A percentile compares a stretch with the other conserved stretches of the same genome.
These are phyloP conservation scores for Lipomyces orientalis DNA, from an alignment of 805 yeast species.

Conservation along the genomic window DNA sequence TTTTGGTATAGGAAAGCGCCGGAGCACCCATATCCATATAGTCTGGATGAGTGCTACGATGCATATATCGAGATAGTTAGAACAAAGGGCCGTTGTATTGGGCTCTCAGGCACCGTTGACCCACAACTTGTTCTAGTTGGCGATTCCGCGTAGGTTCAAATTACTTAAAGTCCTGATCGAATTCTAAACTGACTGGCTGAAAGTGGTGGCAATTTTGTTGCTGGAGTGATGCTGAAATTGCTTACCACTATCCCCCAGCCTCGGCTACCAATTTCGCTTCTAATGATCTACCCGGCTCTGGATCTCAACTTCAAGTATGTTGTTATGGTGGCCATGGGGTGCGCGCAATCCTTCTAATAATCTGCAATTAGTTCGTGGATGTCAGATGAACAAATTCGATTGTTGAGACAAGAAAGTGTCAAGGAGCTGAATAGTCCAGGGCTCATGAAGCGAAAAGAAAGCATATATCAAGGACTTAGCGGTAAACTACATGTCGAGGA, in stretches of 20 bases:
- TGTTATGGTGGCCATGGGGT: neutral
- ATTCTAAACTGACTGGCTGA: slow-evolving; percentile 1
- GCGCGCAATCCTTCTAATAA: neutral
- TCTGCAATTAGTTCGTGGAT: slow-evolving; percentile 33
- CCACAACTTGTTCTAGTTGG: slow-evolving; percentile 39
- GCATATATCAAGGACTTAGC: slow-evolving; percentile 33
- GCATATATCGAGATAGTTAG: slow-evolving; percentile 38
- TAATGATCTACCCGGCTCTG: slow-evolving; percentile 43
- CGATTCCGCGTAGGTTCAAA: slow-evolving; percentile 40
- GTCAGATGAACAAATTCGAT: slow-evolving; percentile 40
- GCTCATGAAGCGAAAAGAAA: slow-evolving; percentile 36
- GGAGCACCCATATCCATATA: slow-evolving; percentile 42
- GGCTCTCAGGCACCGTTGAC: slow-evolving; percentile 37
- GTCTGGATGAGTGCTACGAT: slow-evolving; percentile 42
- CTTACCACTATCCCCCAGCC: slow-evolving; percentile 20
- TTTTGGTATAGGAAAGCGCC: slow-evolving; percentile 39
- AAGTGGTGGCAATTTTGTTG: slow-evolving; percentile 41
- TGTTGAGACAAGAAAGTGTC: slow-evolving; percentile 39
- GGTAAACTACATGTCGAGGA: slow-evolving; percentile 25
- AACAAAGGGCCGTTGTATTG: slow-evolving; percentile 40
- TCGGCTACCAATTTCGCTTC: slow-evolving; percentile 39
- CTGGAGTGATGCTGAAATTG: slow-evolving; percentile 39
- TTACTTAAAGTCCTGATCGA: neutral
- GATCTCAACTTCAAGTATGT: slow-evolving; percentile 42
- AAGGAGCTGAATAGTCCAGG: slow-evolving; percentile 32